Base-by-base conservation (phyloP, 768 basidiomycete genomes). In the Psilocybe cyanescens region DNA sequence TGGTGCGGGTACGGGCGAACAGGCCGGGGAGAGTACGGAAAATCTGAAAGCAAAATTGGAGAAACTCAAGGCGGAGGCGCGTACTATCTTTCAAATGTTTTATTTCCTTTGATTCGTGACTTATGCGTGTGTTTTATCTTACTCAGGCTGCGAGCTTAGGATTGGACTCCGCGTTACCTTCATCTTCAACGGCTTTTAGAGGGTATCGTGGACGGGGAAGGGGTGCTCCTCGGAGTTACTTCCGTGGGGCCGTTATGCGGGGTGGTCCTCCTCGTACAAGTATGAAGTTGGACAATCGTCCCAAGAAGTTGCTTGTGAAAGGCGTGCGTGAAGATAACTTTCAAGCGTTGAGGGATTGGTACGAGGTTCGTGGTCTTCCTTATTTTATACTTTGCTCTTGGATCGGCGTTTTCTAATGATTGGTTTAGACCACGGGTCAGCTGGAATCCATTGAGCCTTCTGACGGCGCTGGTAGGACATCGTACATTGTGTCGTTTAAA, bases 281-380 rank as follows among this genome's bases (percentile, higher is more conserved):
- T 68, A 91, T 97, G 90, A 91, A 91, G 70, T 84, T 97, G 30
- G 95, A 97, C 73, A 94, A 95, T 69, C 86, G 95, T 16, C 91
- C 95, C 8, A 91, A 88, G 77, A 89, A 86, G 73, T 76, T 97
- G 24, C 75, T 90, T 19, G 78, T 97, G 30, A 89, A 92, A 69
- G 91, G 89, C 39, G 85, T 84, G 8, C 74, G 71, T 16, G 74
- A 79, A 37, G 81, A 83, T 17, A 78, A 78, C 31, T 63, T 86
- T 33, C 86, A 88, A 62, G 81, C 84, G 5, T 76, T 95, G 61
- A 85, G 84, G 63, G 88, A 92, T 66, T 96, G 92, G 91, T 97
- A 90, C 71, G 91, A 94, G 82, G 88, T 91, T 69, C 37, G 72
- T 72, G 37, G 24, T 46, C n/a, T 8, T 35, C 16, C 46, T 37